Evolutionary conservation across 2,329 filamentous ascomycete genomes (phyloP).

Genomic region (Colletotrichum lindemuthianum): DNA sequence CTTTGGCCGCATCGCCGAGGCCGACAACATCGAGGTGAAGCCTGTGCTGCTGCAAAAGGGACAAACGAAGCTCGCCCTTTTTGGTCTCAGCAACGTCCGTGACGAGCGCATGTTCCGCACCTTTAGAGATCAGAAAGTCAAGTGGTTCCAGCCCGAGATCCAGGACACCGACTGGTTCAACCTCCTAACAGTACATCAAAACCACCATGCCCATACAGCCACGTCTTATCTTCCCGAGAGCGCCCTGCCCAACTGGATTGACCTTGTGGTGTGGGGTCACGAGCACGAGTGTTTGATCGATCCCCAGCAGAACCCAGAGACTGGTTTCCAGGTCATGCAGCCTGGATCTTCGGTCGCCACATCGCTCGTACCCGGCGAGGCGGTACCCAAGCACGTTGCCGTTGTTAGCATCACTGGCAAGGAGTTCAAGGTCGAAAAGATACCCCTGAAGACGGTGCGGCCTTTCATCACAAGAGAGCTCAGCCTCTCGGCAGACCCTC

Average conservation of each 20-base stretch:
- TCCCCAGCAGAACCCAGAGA: slow-evolving; percentile 84
- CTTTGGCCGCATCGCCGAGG: slow-evolving; percentile 90
- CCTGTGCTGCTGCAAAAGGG: slow-evolving; percentile 95
- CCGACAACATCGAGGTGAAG: slow-evolving; percentile 92
- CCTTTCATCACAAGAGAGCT: slow-evolving; percentile 92
- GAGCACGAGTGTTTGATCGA: slow-evolving; percentile 97
- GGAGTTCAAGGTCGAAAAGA: slow-evolving; percentile 81
- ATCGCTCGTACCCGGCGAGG: slow-evolving; percentile 88
- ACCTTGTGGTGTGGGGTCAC: slow-evolving; percentile 95
- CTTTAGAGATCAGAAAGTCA: slow-evolving; percentile 92
- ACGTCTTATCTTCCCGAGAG: slow-evolving; percentile 96
- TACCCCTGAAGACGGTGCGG: slow-evolving; percentile 86
- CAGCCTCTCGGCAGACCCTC: slow-evolving; percentile 76
- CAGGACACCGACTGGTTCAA: slow-evolving; percentile 96
- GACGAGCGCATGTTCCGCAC: slow-evolving; percentile 95
- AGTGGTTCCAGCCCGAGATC: slow-evolving; percentile 85
- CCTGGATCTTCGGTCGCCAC: slow-evolving; percentile 96
- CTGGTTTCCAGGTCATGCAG: slow-evolving; percentile 95
- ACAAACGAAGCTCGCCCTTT: slow-evolving; percentile 89
- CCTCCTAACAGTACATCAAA: slow-evolving; percentile 93
- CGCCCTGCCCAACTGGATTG: slow-evolving; percentile 89
- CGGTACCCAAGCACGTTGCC: slow-evolving; percentile 89
- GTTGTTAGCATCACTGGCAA: slow-evolving; percentile 86
- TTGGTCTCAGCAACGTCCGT: slow-evolving; percentile 93
- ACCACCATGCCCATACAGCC: slow-evolving; percentile 90